phyloP scores from a whole-genome alignment of 192 early-diverging fungal species.

The Coemansia brasiliensis region DNA sequence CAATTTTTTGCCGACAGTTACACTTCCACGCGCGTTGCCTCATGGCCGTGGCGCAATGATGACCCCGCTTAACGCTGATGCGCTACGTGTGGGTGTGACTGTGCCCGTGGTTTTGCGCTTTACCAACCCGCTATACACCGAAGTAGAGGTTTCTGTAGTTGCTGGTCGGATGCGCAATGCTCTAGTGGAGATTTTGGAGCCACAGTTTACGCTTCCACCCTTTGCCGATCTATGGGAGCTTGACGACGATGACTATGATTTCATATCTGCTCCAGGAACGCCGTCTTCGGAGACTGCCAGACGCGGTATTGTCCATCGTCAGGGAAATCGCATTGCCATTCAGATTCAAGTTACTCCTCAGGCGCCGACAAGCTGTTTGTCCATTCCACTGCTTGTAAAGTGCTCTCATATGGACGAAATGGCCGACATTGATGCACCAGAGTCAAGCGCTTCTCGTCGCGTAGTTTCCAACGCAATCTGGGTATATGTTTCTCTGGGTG shows the following conservation, averaged over 20 bases:
- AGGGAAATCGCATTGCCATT: conserved; percentile 47
- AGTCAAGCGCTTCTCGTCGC: conserved; percentile 8
- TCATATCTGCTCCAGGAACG: conserved; percentile 10
- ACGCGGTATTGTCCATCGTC: conserved; percentile 42
- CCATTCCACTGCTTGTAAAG: conserved; percentile 37
- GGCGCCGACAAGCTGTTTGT: conserved; percentile 12
- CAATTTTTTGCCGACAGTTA: conserved; percentile 77
- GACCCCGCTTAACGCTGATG: conserved; percentile 17
- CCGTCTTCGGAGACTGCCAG: background rate
- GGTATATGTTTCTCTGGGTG: conserved; percentile 45
- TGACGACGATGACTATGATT: conserved; percentile 62
- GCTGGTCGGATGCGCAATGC: conserved; percentile 35
- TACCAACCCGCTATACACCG: conserved; percentile 78
- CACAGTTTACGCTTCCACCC: conserved; percentile 67
- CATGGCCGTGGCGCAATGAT: conserved; percentile 5
- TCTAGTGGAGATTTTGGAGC: conserved; percentile 60
- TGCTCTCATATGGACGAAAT: conserved; percentile 46
- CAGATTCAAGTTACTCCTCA: conserved; percentile 36
- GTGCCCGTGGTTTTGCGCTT: conserved; percentile 65
- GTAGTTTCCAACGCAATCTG: conserved; percentile 42
- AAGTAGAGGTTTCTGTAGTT: conserved; percentile 63
- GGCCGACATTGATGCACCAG: conserved; percentile 13
- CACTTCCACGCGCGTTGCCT: background rate
- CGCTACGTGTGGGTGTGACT: conserved; percentile 46
- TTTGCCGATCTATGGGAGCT: conserved; percentile 83